These are phyloP conservation scores for Draba incana DNA, from an alignment of 345 rosid species.

Conservation along the genomic window DNA sequence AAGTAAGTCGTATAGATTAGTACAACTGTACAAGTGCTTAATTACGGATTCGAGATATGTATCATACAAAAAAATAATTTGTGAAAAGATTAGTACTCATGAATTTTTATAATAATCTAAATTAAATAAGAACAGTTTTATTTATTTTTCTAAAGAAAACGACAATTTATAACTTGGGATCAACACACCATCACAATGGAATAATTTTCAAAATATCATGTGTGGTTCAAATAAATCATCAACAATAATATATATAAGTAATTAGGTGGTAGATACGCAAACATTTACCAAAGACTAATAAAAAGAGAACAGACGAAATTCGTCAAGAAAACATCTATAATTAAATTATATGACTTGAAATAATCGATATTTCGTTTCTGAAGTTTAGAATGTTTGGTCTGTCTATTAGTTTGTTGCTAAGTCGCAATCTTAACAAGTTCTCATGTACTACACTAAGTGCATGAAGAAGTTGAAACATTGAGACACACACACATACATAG, in stretches of 20 bases:
- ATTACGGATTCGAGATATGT: background rate
- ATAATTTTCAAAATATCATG: background rate
- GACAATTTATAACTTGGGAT: slow-evolving; percentile 2
- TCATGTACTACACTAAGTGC: slow-evolving; percentile 13
- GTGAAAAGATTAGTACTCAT: background rate
- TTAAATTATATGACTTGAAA: slow-evolving; percentile 5
- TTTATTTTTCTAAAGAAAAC: background rate
- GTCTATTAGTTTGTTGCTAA: slow-evolving; percentile 37
- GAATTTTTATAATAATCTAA: background rate
- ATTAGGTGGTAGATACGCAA: slow-evolving; percentile 31
- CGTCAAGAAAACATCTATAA: slow-evolving; percentile 30
- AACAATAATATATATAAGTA: slow-evolving; percentile 1
- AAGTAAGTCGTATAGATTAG: background rate
- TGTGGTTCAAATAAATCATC: slow-evolving; percentile 15
- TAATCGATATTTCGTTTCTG: slow-evolving; percentile 9
- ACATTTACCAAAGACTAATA: background rate
- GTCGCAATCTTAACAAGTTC: slow-evolving; percentile 34
- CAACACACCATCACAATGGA: slow-evolving; percentile 14
- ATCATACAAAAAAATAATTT: background rate
- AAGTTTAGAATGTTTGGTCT: slow-evolving; percentile 28
- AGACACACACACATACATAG: slow-evolving; percentile 17
- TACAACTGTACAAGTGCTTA: background rate
- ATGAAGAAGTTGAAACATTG: slow-evolving; percentile 26
- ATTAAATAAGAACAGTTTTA: background rate
- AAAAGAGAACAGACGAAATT: slow-evolving; percentile 1